phyloP scores from a whole-genome alignment of 1,139 yeast species.

The Taphrina deformans region DNA sequence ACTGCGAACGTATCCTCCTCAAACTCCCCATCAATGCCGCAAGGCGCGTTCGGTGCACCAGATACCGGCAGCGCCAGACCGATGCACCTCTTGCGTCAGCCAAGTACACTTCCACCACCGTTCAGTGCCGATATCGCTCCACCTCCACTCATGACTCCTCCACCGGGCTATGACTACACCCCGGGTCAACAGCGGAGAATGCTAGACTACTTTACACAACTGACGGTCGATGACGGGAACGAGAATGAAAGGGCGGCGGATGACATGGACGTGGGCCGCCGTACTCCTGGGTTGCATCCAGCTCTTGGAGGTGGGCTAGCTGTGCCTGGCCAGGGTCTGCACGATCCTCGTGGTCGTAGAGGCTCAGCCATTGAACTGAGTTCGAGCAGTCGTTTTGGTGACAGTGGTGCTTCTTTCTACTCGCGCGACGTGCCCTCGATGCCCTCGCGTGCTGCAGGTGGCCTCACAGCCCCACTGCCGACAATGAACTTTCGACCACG shows the following conservation, averaged over 20 bases:
- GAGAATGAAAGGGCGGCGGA: slow-evolving; percentile 26
- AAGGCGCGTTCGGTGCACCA: slow-evolving; percentile 31
- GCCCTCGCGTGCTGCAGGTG: background rate
- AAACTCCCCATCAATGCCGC: slow-evolving; percentile 31
- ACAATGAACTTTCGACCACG: slow-evolving; percentile 5
- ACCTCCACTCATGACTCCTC: slow-evolving; percentile 44
- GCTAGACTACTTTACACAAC: slow-evolving; percentile 26
- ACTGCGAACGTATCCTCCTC: background rate
- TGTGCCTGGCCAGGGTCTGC: slow-evolving; percentile 9
- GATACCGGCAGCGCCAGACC: slow-evolving; percentile 43
- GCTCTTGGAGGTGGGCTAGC: slow-evolving; percentile 6
- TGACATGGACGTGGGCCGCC: slow-evolving; percentile 30
- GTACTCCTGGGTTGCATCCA: slow-evolving; percentile 32
- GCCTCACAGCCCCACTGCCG: slow-evolving; percentile 12
- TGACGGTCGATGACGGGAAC: slow-evolving; percentile 17
- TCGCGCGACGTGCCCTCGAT: background rate
- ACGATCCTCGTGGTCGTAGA: slow-evolving; percentile 22
- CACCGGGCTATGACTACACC: slow-evolving; percentile 41
- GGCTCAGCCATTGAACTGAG: slow-evolving; percentile 24
- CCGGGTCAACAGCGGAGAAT: slow-evolving; percentile 29
- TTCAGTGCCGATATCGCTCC: slow-evolving; percentile 49
- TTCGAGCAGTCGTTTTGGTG: slow-evolving; percentile 8
- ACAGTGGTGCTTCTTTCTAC: slow-evolving; percentile 7
- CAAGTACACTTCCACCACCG: slow-evolving; percentile 52
- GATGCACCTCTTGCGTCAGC: slow-evolving; percentile 49